These are phyloP conservation scores for Terfezia boudieri DNA, from an alignment of 495 filamentous ascomycete species.

Conservation along the genomic window DNA sequence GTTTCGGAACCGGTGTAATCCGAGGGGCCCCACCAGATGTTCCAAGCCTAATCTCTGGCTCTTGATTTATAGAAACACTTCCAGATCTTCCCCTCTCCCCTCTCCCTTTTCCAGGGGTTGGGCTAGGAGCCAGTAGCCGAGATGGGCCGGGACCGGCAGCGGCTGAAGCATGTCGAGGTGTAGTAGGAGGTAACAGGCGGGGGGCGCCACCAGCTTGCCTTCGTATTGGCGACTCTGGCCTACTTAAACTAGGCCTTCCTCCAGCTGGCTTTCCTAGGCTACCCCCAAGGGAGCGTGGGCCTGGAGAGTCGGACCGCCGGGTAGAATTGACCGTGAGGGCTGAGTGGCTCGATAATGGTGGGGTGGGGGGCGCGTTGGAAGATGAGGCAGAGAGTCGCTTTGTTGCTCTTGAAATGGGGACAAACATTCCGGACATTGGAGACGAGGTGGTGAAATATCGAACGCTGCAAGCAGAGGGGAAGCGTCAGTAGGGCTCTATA, in stretches of 20 bases:
- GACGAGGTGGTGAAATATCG: constrained; percentile 65
- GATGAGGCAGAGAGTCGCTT: constrained; percentile 41
- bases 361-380: constrained; percentile 41
- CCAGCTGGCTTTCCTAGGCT: too few relatives aligned
- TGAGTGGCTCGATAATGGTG: constrained; percentile 19
- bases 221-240: constrained; percentile 57
- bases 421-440: constrained; percentile 75
- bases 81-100: constrained; percentile 25
- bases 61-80: neutral
- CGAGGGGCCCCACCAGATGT: constrained; percentile 7
- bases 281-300: too few relatives aligned
- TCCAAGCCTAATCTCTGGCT: constrained; percentile 9
- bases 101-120: constrained; percentile 42
- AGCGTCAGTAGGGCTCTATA: constrained; percentile 2
- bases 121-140: constrained; percentile 30
- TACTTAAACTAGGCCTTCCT: neutral
- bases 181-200: constrained; percentile 11
- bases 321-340: neutral
- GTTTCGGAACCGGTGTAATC: constrained; percentile 11
- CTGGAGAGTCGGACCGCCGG: too few relatives aligned
- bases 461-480: constrained; percentile 25
- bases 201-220: constrained; percentile 10
- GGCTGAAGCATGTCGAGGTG: constrained; percentile 21
- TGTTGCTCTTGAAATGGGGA: constrained; percentile 65
- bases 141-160: constrained; percentile 4